Base-by-base conservation (phyloP, 169 alveolate species). In the Plasmodium gonderi region DNA sequence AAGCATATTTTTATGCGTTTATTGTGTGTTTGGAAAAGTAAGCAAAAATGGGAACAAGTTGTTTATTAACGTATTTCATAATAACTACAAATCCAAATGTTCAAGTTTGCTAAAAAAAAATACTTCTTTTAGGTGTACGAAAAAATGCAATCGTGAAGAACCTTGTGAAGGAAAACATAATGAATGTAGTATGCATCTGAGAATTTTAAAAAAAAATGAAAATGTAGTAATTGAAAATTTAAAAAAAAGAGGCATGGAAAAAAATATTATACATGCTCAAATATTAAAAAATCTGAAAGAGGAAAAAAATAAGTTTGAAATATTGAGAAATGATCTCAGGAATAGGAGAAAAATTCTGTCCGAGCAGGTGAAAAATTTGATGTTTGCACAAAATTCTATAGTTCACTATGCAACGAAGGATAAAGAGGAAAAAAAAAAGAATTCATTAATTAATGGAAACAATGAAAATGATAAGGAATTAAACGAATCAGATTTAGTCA, bases 291-390 rank as follows among this genome's bases (percentile, higher is more conserved):
- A 64, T 9, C 23, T 90, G 4, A 90, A 49, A 45, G 67, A 90
- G 29, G 78, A 77, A 90, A 90, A 90, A 69, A 79, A 79, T 45
- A 31, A 90, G 42, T 36, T 77, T 1, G 94, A 90, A 44, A 47
- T 64, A 40, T 29, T 68, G 38, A 90, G 79, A 65, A 90, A 90
- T 64, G 51, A 67, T 77, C 82, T 90, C 14, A 65, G 94, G 36
- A 90, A 90, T 90, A 90, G 20, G 80, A 40, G 85, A 78, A 90
- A 90, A 67, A n/a, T 77, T 60, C 51, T 90, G 74, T 90, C 94
- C 36, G 94, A 90, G 26, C 23, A 69, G 7, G 81, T 90, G 1
- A 90, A 65, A 79, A 67, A 65, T 77, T 78, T 90, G 20, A 17
- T 79, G 54, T 40, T 76, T 64, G 36, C 45, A 20, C 26, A 76